phyloP scores from a whole-genome alignment of 148 eudicot genomes.

The Selenicereus undatus region DNA sequence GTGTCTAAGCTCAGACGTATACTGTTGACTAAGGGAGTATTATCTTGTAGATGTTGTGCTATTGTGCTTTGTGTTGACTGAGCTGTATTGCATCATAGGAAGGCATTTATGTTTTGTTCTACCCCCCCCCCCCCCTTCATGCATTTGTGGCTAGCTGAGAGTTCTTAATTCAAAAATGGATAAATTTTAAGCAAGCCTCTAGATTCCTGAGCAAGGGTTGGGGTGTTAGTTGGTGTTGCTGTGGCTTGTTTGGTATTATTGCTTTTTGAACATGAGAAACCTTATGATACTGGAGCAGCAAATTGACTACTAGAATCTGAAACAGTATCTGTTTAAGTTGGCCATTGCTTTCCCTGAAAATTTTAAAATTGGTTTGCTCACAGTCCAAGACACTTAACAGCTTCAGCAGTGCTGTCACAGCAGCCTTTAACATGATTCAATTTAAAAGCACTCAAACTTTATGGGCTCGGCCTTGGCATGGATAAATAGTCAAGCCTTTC shows the following conservation, averaged over 20 bases:
- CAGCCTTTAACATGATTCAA: background rate
- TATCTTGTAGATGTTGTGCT: background rate
- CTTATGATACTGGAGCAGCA: background rate
- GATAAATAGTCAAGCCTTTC: no score
- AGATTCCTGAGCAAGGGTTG: background rate
- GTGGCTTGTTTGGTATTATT: background rate
- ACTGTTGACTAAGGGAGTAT: background rate
- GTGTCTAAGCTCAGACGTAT: background rate
- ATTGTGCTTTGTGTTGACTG: background rate
- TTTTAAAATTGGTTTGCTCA: background rate
- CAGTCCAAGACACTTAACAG: background rate
- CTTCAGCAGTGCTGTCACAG: background rate
- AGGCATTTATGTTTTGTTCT: background rate
- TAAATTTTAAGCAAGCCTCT: background rate
- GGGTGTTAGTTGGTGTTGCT: background rate
- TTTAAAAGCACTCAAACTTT: no score
- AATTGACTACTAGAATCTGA: background rate
- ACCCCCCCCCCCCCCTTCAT: background rate
- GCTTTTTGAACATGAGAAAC: background rate
- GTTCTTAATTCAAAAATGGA: background rate
- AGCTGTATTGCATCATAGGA: background rate
- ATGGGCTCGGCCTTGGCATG: no score
- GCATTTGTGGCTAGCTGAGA: background rate
- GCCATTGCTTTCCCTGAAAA: background rate
- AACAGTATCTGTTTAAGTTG: background rate